These are phyloP conservation scores for Entophlyctis luteolus DNA, from an alignment of 192 early-diverging fungal species.

Conservation along the genomic window DNA sequence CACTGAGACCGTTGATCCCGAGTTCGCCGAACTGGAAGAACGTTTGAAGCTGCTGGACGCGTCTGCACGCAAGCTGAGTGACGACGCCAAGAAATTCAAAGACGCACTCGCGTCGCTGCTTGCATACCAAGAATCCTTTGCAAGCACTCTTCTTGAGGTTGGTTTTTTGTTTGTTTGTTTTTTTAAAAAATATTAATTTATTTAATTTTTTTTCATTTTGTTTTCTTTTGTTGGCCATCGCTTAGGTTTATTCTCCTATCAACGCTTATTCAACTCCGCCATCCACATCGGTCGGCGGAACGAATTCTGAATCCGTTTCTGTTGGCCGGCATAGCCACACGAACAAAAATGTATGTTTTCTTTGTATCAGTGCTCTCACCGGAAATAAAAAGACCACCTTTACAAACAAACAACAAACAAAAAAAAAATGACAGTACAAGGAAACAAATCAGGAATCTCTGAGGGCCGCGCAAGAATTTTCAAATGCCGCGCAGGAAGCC, in stretches of 20 bases:
- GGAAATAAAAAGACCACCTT: background rate
- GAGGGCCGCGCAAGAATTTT: slow-evolving; percentile 49
- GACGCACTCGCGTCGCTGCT: slow-evolving; percentile 50
- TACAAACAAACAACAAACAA: background rate
- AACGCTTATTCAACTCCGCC: background rate
- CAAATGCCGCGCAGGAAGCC: slow-evolving; percentile 42
- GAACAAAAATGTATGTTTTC: background rate
- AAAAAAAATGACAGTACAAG: slow-evolving; percentile 3
- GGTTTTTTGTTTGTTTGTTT: slow-evolving; percentile 27
- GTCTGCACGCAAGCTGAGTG: slow-evolving; percentile 53
- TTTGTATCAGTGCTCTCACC: background rate
- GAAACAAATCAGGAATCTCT: slow-evolving; percentile 31
- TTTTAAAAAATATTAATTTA: background rate
- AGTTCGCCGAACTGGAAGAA: slow-evolving; percentile 60
- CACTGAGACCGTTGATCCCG: slow-evolving; percentile 56
- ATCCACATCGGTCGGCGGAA: background rate
- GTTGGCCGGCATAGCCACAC: background rate
- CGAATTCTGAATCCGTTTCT: background rate
- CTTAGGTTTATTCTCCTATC: slow-evolving; percentile 22
- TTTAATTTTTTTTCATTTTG: background rate
- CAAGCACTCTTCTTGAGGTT: slow-evolving; percentile 52
- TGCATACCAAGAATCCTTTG: slow-evolving; percentile 57
- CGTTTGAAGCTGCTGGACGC: slow-evolving; percentile 61
- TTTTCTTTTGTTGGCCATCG: background rate
- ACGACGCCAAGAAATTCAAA: slow-evolving; percentile 66